These are phyloP conservation scores for Amborella trichopoda DNA, from an alignment of 164 flowering plant species.

Conservation along the genomic window DNA sequence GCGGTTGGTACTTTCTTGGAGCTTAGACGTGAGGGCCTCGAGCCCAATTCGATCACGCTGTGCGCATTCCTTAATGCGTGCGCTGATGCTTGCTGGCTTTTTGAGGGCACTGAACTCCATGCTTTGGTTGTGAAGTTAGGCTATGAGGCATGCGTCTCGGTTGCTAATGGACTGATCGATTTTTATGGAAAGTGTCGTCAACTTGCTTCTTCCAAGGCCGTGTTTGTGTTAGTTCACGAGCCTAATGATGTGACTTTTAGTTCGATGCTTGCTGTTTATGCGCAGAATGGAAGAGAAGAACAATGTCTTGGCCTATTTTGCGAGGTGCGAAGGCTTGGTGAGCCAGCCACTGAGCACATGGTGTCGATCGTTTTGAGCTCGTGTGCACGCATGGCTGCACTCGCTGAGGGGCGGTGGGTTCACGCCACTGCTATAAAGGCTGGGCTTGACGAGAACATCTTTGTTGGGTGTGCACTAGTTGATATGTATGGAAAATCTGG, in stretches of 20 bases:
- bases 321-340: conserved; percentile 28
- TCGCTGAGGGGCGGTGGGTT: conserved; percentile 56
- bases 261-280: conserved; percentile 51
- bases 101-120: conserved; percentile 52
- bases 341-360: conserved; percentile 57
- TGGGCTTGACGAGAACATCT: conserved; percentile 48
- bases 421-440: conserved; percentile 69
- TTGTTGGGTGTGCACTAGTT: conserved; percentile 82
- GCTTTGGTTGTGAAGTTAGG: conserved; percentile 43
- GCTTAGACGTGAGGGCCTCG: conserved; percentile 32
- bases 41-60: conserved; percentile 51
- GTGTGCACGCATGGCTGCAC: conserved; percentile 59
- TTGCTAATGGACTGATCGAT: conserved; percentile 64
- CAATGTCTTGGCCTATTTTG: conserved; percentile 42
- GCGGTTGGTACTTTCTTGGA: conserved; percentile 36
- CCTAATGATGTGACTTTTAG: conserved; percentile 72
- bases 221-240: conserved; percentile 27
- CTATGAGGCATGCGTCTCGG: conserved; percentile 32
- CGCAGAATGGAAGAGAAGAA: conserved; percentile 67
- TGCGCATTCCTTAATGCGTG: conserved; percentile 86
- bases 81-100: conserved; percentile 27
- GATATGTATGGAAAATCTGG: conserved; percentile 98
- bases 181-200: conserved; percentile 78
- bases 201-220: conserved; percentile 27
- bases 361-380: conserved; percentile 70